Conservation (phyloP, 768 basidiomycete genomes). For the Panaeolus cyanescens region DNA sequence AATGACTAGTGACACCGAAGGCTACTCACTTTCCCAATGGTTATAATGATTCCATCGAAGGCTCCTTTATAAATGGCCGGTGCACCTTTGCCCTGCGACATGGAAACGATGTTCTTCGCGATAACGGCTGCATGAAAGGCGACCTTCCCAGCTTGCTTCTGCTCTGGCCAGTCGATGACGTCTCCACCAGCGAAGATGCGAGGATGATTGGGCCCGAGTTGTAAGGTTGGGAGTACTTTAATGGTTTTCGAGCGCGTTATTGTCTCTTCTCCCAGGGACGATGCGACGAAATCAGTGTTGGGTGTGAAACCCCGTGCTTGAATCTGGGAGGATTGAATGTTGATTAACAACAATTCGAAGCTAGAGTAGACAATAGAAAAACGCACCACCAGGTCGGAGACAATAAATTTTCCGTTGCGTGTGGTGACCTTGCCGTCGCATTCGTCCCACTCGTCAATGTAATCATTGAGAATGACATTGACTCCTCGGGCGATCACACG, state of each 20-base stretch:
- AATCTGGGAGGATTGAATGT: conserved; percentile 24
- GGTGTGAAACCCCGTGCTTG: conserved; percentile 43
- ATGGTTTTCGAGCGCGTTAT: conserved; percentile 45
- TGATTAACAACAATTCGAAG: neutral
- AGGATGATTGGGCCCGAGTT: conserved; percentile 44
- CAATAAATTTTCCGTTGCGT: conserved; percentile 47
- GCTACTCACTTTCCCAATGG: conserved; percentile 53
- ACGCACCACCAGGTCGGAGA: conserved; percentile 62
- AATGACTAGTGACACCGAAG: neutral
- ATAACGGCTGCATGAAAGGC: conserved; percentile 46
- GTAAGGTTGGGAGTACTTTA: conserved; percentile 58
- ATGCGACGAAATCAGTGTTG: conserved; percentile 51
- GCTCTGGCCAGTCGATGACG: conserved; percentile 62
- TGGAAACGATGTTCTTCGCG: conserved; percentile 49
- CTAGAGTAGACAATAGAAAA: neutral
- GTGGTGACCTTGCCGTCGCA: conserved; percentile 44
- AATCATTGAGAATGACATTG: conserved; percentile 54
- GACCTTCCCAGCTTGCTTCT: conserved; percentile 58
- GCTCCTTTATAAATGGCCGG: conserved; percentile 46
- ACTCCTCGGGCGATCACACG: conserved; percentile 46
- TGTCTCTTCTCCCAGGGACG: conserved; percentile 35
- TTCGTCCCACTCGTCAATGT: conserved; percentile 44
- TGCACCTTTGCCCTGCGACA: conserved; percentile 36
- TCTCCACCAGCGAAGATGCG: conserved; percentile 70
- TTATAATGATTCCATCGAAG: conserved; percentile 55